phyloP scores from a whole-genome alignment of 2,329 filamentous ascomycete species.

The Cladophialophora yegresii region DNA sequence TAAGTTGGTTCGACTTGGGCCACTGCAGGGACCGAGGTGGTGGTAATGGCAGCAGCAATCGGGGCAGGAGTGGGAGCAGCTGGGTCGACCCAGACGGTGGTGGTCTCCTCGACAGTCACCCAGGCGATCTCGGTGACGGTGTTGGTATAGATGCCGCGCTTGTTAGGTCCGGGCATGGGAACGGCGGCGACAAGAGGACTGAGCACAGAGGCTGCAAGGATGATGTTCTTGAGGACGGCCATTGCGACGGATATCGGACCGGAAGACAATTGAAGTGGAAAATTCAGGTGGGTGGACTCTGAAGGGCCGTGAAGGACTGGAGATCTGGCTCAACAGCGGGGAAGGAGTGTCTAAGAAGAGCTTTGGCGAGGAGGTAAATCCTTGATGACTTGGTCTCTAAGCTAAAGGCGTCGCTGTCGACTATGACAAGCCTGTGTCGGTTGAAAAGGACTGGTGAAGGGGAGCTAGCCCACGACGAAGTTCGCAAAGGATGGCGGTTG shows the following conservation, averaged over 20 bases:
- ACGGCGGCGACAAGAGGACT: constrained; percentile 29
- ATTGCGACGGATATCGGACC: constrained; percentile 25
- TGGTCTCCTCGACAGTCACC: constrained; percentile 34
- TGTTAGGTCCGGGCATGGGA: constrained; percentile 20
- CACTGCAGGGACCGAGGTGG: constrained; percentile 16
- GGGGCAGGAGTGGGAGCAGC: constrained; percentile 18
- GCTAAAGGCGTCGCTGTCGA: constrained; percentile 24
- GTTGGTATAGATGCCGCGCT: constrained; percentile 25
- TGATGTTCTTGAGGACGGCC: constrained; percentile 34
- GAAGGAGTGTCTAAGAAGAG: constrained; percentile 8
- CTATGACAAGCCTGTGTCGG: constrained; percentile 31
- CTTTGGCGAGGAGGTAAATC: neutral
- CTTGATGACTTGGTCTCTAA: constrained; percentile 13
- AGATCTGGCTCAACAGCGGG: constrained; percentile 33
- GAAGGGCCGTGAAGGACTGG: constrained; percentile 23
- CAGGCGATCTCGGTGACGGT: constrained; percentile 33
- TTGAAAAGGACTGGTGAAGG: constrained; percentile 14
- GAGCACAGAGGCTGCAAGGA: constrained; percentile 33
- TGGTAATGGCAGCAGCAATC: constrained; percentile 9
- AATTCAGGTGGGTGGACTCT: neutral
- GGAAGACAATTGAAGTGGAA: neutral
- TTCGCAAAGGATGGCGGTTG: constrained; percentile 16
- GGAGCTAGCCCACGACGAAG: constrained; percentile 24
- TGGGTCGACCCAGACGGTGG: constrained; percentile 35
- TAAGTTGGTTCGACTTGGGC: neutral